Base-by-base conservation (phyloP, 768 basidiomycete species). In the Suillus subaureus region DNA sequence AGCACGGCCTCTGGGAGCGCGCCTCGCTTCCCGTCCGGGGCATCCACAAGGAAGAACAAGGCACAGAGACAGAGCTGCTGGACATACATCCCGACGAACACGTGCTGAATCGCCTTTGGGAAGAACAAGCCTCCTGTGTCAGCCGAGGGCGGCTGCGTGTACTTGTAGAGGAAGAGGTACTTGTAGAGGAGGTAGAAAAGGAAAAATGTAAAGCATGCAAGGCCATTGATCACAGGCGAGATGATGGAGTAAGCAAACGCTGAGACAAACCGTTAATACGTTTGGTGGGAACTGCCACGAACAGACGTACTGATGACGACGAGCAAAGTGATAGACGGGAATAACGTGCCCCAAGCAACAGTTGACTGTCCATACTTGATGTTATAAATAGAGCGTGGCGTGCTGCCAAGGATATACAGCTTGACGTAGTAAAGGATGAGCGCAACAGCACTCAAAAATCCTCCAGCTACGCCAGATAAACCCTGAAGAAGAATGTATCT, bases 121-220 rank as follows among this genome's bases (percentile, higher is more conserved):
- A 95, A 99, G 83, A 97, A 99, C 58, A 93, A 74, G 0, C 97
- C 97, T 43, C 97, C 97, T 0, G 95, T 97, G 63, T 97, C 96
- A 60, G 80, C 80, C 5, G 83, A 78, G 0, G 83, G 74, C 4
- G 89, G 85, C 74, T 94, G 90, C 63, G 92, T 88, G 71, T 87
- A 86, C 66, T 86, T 88, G 82, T 87, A 95, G 62, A 93, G 81
- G 84, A 93, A 95, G 37, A 93, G 85, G 70, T 94, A 95, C 77
- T 93, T 94, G 85, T 92, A 94, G 42, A 94, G 78, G 66, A 88
- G 79, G 77, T 91, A 96, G 78, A 94, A 92, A 52, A 90, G 76
- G 76, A 92, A 89, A 82, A 99, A 97, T 1, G 93, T 88, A 35
- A 83, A 81, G 68, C 87, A 87, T 3, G 93, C 89, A 55, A 99